A percentile compares a stretch with the other conserved stretches of the same genome.
phyloP scores from a whole-genome alignment of 441 rosid genomes.

The Croton laevigatus region DNA sequence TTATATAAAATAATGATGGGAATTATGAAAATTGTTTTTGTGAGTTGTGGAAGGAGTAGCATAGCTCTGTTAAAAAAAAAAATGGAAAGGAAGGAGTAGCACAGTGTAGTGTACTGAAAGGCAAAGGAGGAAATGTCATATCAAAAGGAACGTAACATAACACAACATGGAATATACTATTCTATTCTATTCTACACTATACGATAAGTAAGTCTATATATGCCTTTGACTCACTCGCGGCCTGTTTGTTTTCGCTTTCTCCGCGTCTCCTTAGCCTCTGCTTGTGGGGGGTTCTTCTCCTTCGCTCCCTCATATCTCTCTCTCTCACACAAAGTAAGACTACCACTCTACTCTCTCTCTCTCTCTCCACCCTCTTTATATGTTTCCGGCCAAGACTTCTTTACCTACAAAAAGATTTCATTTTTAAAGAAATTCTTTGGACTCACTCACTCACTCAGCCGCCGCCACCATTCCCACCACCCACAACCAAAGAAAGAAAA shows the following conservation, averaged over 20 bases:
- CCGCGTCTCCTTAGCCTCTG: constrained; percentile 88
- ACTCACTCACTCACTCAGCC: no score
- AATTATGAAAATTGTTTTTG: no score
- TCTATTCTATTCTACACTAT: no score
- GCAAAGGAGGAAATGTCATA: constrained; percentile 35
- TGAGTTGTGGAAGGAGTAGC: no score
- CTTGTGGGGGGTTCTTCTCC: constrained; percentile 54
- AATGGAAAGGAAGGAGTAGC: no score
- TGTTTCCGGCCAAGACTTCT: constrained; percentile 47
- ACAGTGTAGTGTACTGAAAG: constrained; percentile 14
- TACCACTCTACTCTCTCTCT: neutral
- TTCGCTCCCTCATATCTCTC: neutral
- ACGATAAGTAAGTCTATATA: constrained; percentile 21
- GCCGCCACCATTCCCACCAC: no score
- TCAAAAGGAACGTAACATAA: no score
- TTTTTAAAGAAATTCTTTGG: neutral
- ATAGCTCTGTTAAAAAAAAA: no score
- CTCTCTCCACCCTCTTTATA: constrained; percentile 49
- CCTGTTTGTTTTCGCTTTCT: constrained; percentile 45
- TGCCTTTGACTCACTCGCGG: constrained; percentile 20
- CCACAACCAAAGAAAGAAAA: no score
- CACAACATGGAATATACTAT: constrained; percentile 36
- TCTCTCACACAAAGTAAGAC: neutral
- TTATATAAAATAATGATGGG: no score
- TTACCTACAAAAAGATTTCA: constrained; percentile 20